Evolutionary conservation across 1,139 yeast genomes (phyloP), one percentile per base, ranked within the genome.

Genomic region (Sugiyamaella pinicola): DNA sequence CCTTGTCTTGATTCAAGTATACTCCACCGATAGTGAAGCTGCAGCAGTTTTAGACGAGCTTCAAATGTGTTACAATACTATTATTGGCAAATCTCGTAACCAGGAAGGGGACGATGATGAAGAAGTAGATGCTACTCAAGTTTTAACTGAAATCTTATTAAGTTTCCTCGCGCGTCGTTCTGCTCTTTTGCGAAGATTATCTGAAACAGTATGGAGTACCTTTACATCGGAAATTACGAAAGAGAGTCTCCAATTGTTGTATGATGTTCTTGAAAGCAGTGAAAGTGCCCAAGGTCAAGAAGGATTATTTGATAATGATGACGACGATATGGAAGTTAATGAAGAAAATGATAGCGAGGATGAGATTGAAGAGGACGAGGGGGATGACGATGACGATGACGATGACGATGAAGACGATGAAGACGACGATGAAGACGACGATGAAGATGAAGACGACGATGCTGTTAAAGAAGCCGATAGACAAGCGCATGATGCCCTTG

Each of bases 281-380:
- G 99, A 93, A 67, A 88, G 86, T 65, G 81, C 84, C 59, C 84
- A 84, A 58, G 98, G 98, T 1, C 96, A 88, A 67, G 79, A 79
- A 35, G 80, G 79, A 43, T 69, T 93, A 62, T 93, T 91, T 67
- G 90, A 86, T 53, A 82, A 79, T 10, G 86, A 75, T 4, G 74
- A 67, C 3, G 74, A 66, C 2, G 73, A 64, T 1, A 73, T 65
- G 1, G 74, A 64, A 1, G 74, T 64, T 0, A 74, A 67, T 1
- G 74, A 69, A 1, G 75, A 68, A 0, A 75, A 72, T 0, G 74
- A 65, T 0, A 64, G 63, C 1, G 67, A 63, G 3, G 69, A 63
- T 1, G 76, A 70, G 4, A 77, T 69, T 0, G 74, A 67, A 1
- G 71, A 65, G 17, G 70, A 67, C 2, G 70, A 66, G 1, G 70